Evolutionary conservation across 208 protist genomes (phyloP).

Genomic region (Leishmania lainsoni): DNA sequence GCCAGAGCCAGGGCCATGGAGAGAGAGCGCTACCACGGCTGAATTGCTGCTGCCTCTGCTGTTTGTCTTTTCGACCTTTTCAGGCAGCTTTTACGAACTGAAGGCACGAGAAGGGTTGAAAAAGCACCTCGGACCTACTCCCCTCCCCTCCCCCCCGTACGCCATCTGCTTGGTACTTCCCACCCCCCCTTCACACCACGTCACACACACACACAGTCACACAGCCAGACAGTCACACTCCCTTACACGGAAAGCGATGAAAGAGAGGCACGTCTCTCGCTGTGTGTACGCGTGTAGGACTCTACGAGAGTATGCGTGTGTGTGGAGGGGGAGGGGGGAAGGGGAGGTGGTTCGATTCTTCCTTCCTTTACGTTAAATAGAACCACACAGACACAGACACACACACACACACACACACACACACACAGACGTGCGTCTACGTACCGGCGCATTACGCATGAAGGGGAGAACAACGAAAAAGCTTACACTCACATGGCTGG

Average conservation of each 20-base stretch:
- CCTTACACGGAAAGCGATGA: neutral
- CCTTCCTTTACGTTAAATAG: neutral
- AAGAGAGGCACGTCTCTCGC: neutral
- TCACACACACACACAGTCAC: neutral
- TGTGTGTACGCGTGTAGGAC: neutral
- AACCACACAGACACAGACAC: neutral
- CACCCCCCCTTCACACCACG: neutral
- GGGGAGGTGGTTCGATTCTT: neutral
- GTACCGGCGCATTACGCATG: too few species aligned
- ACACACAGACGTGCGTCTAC: neutral
- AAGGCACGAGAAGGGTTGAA: neutral
- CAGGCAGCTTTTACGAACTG: neutral
- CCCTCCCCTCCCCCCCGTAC: neutral
- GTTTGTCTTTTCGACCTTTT: neutral
- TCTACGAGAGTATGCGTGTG: neutral
- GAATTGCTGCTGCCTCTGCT: neutral
- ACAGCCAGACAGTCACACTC: neutral
- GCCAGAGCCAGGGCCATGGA: neutral
- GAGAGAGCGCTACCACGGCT: neutral
- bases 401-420: neutral
- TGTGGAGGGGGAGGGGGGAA: too few species aligned
- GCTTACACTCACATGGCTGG: neutral
- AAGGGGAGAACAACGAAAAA: too few species aligned
- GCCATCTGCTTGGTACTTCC: neutral
- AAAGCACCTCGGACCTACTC: neutral